Evolutionary conservation across 2,329 filamentous ascomycete species (phyloP).

Genomic region (Fusarium sp.): DNA sequence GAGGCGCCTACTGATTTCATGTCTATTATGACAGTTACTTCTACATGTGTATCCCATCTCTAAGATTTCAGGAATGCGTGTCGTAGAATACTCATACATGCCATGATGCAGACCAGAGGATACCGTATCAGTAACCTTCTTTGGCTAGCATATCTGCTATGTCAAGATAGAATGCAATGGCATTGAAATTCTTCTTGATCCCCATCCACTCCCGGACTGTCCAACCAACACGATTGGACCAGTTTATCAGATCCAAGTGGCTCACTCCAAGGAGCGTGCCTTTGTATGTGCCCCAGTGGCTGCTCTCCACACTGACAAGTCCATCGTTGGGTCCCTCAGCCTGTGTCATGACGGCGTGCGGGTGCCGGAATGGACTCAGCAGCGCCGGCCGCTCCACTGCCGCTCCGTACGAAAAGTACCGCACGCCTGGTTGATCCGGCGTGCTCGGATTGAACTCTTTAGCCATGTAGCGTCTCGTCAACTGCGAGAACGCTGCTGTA

Average conservation of each 20-base stretch:
- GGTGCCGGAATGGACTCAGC: conserved; percentile 70
- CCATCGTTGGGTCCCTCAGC: conserved; percentile 72
- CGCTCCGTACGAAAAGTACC: conserved; percentile 72
- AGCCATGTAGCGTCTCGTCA: conserved; percentile 67
- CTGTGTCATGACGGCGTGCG: conserved; percentile 60
- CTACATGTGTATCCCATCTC: background rate
- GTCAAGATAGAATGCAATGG: conserved; percentile 73
- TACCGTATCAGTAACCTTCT: conserved; percentile 59
- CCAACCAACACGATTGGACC: conserved; percentile 70
- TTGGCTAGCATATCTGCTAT: conserved; percentile 77
- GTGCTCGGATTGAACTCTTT: conserved; percentile 68
- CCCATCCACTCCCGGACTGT: conserved; percentile 63
- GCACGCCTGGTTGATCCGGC: conserved; percentile 61
- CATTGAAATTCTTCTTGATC: conserved; percentile 68
- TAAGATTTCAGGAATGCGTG: background rate
- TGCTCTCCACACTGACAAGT: conserved; percentile 72
- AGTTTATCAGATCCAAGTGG: conserved; percentile 74
- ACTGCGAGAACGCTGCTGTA: conserved; percentile 68
- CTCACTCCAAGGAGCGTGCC: conserved; percentile 70
- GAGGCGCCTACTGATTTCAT: background rate
- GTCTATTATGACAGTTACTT: background rate
- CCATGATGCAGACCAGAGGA: background rate
- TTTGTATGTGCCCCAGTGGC: conserved; percentile 70
- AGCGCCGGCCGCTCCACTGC: conserved; percentile 60
- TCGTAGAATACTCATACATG: background rate